phyloP scores from a whole-genome alignment of 2,329 filamentous ascomycete genomes.

The Penicillium rolfsii region DNA sequence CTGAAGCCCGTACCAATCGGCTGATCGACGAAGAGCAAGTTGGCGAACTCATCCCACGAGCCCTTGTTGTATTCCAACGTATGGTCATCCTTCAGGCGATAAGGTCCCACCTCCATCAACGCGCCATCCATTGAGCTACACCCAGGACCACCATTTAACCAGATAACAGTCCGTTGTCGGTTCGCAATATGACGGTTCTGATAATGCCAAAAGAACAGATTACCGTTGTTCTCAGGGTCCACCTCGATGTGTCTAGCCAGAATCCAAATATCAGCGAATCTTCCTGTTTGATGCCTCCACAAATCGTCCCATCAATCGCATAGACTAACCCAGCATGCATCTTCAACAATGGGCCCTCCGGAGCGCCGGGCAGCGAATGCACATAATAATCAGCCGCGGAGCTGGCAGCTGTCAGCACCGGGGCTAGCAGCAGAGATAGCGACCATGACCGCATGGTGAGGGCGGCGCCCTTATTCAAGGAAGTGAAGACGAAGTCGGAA shows the following conservation, averaged over 20 bases:
- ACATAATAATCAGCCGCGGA: constrained; percentile 88
- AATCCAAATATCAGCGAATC: constrained; percentile 8
- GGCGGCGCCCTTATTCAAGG: constrained; percentile 16
- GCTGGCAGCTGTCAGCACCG: constrained; percentile 45
- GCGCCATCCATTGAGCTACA: constrained; percentile 97
- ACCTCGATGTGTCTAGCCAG: constrained; percentile 81
- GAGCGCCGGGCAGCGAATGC: constrained; percentile 79
- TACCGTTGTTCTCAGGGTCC: constrained; percentile 80
- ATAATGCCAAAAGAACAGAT: constrained; percentile 98
- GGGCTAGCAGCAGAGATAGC: constrained; percentile 33
- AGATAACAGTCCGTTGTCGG: constrained; percentile 85
- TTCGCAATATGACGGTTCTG: constrained; percentile 95
- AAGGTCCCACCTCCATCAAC: constrained; percentile 94
- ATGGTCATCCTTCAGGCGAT: constrained; percentile 75
- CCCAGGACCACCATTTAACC: constrained; percentile 95
- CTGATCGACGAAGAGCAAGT: constrained; percentile 94
- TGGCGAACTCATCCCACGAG: constrained; percentile 98
- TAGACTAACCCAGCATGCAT: constrained; percentile 92
- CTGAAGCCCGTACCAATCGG: constrained; percentile 96
- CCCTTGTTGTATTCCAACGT: constrained; percentile 81
- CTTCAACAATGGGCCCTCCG: constrained; percentile 77
- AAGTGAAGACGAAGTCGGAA: constrained; percentile 24
- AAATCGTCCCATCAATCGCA: not conserved
- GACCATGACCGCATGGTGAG: constrained; percentile 30
- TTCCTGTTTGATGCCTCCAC: not conserved